These are phyloP conservation scores for Macrolepiota fuliginosa DNA, from an alignment of 768 basidiomycete genomes.

Conservation along the genomic window DNA sequence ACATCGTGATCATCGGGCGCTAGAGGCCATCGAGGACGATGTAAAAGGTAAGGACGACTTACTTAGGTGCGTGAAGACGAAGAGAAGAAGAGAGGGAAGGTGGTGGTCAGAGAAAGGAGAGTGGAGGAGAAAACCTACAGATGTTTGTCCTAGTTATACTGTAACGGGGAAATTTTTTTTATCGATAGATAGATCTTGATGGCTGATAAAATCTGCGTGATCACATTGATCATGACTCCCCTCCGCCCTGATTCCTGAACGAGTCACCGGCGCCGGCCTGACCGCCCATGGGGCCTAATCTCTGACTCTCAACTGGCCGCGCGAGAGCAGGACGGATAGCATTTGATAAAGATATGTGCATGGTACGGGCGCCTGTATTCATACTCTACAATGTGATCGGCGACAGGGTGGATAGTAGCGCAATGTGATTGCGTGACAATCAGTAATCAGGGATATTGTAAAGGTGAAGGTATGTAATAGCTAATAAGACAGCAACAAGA, in stretches of 20 bases:
- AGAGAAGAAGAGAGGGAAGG: constrained; percentile 34
- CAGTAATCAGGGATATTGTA: background rate
- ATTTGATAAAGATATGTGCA: background rate
- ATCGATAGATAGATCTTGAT: constrained; percentile 55
- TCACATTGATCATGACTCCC: constrained; percentile 40
- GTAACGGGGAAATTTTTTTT: constrained; percentile 53
- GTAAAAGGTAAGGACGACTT: constrained; percentile 22
- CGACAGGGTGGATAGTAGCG: background rate
- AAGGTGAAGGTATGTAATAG: background rate
- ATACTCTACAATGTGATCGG: constrained; percentile 15
- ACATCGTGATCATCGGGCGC: constrained; percentile 8
- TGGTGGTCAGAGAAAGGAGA: constrained; percentile 47
- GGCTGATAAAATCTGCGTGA: constrained; percentile 49
- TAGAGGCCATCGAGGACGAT: constrained; percentile 8
- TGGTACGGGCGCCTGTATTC: constrained; percentile 4
- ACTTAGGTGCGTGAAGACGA: constrained; percentile 32
- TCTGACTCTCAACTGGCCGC: background rate
- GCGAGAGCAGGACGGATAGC: background rate
- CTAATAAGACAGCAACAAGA: constrained; percentile 13
- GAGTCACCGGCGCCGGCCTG: constrained; percentile 17
- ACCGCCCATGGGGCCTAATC: background rate
- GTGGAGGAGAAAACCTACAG: constrained; percentile 31
- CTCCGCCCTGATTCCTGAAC: constrained; percentile 29
- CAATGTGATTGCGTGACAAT: constrained; percentile 12
- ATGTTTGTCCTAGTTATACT: constrained; percentile 64